Percentiles rank a stretch among this genome's conserved stretches.
These are phyloP conservation scores for Gaeumannomyces tritici DNA, from an alignment of 2,329 filamentous ascomycete species.

Conservation along the genomic window DNA sequence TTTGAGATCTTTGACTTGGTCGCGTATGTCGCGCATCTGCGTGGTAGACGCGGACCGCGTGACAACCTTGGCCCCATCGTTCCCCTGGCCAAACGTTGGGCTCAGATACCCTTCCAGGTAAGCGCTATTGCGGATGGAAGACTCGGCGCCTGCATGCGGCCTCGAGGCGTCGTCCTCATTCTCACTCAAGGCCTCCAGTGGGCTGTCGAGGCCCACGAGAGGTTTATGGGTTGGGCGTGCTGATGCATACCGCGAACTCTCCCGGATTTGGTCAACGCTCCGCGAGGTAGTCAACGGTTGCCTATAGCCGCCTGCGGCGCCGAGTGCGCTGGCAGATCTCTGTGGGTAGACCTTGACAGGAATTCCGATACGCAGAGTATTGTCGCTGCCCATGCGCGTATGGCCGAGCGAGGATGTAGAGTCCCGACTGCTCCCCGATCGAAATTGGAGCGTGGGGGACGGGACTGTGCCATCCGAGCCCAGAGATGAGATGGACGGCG, in stretches of 20 bases:
- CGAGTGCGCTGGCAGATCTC: slow-evolving; percentile 55
- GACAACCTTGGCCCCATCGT: slow-evolving; percentile 32
- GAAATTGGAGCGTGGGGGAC: slow-evolving; percentile 36
- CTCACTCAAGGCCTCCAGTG: slow-evolving; percentile 43
- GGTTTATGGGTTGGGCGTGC: slow-evolving; percentile 20
- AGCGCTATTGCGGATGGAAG: slow-evolving; percentile 17
- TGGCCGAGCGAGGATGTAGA: slow-evolving; percentile 32
- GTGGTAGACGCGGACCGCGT: slow-evolving; percentile 63
- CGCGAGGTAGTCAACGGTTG: slow-evolving; percentile 34
- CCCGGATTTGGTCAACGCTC: slow-evolving; percentile 30
- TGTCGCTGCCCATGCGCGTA: slow-evolving; percentile 52
- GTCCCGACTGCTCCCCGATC: slow-evolving; percentile 20
- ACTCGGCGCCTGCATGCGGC: neutral
- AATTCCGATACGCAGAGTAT: slow-evolving; percentile 35
- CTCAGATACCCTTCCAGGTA: slow-evolving; percentile 30
- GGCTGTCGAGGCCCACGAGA: slow-evolving; percentile 30
- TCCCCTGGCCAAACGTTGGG: slow-evolving; percentile 30
- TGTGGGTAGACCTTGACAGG: slow-evolving; percentile 34
- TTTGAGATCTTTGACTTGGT: slow-evolving; percentile 78
- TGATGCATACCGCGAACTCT: slow-evolving; percentile 15
- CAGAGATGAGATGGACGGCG: slow-evolving; percentile 58
- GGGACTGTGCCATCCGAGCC: slow-evolving; percentile 42
- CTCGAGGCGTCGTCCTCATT: slow-evolving; percentile 26
- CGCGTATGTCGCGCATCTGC: slow-evolving; percentile 63
- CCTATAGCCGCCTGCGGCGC: slow-evolving; percentile 48